phyloP scores from a whole-genome alignment of 2,329 filamentous ascomycete genomes.

The Phymatotrichopsis omnivora region DNA sequence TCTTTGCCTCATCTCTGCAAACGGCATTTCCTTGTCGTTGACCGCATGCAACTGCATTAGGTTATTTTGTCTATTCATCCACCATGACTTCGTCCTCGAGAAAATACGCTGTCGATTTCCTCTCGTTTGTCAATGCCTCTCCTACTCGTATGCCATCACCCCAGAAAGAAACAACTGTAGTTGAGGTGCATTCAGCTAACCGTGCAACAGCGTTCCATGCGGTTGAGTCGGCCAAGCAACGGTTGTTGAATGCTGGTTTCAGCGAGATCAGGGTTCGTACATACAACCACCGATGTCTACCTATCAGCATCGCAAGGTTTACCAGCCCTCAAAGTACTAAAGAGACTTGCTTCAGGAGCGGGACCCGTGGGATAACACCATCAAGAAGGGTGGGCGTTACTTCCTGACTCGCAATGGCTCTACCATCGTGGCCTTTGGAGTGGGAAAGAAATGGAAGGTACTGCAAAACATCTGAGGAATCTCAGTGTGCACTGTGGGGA shows the following conservation, averaged over 20 bases:
- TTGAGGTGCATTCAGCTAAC: slow-evolving; percentile 16
- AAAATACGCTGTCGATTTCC: slow-evolving; percentile 31
- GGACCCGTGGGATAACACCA: slow-evolving; percentile 70
- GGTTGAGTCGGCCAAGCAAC: slow-evolving; percentile 64
- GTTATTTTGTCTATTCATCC: no score
- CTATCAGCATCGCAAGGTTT: slow-evolving; percentile 1
- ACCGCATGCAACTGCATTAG: no score
- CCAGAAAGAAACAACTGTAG: not conserved
- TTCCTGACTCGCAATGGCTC: slow-evolving; percentile 90
- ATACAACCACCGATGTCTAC: no score
- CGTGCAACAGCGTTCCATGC: slow-evolving; percentile 94
- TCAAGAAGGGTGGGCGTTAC: slow-evolving; percentile 86
- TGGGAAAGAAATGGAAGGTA: slow-evolving; percentile 76
- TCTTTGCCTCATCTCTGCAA: no score
- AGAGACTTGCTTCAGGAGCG: slow-evolving; percentile 50
- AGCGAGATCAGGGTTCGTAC: slow-evolving; percentile 57
- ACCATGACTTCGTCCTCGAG: slow-evolving; percentile 27
- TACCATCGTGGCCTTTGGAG: slow-evolving; percentile 83
- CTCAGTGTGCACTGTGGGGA: no score
- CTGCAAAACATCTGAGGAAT: slow-evolving; percentile 11
- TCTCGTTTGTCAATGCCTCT: slow-evolving; percentile 55
- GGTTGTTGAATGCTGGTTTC: slow-evolving; percentile 76
- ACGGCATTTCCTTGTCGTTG: no score
- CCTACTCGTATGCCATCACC: slow-evolving; percentile 62
- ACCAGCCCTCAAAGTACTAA: slow-evolving; percentile 8